Base-by-base conservation (phyloP, 805 yeast genomes). In the Wickerhamomyces silvicola region DNA sequence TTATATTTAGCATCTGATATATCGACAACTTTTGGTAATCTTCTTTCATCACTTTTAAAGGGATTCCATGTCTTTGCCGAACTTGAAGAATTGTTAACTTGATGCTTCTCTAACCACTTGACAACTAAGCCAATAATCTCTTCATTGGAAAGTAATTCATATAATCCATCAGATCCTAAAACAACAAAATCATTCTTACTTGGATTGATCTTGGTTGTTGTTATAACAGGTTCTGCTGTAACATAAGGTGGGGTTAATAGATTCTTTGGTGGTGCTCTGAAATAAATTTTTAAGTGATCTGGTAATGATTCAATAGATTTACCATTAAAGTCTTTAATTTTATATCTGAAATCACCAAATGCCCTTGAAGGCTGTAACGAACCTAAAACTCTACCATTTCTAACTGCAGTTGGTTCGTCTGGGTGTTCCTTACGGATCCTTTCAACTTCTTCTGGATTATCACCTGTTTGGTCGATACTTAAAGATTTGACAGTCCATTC, bases 311-410 rank as follows among this genome's bases (percentile, higher is more conserved):
- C 57, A 10, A 62, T 45, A 0, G 60, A 39, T 32, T 59, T 39
- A 46, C 79, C 53, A 32, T 56, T 59, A n/a, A 64, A 38, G 22
- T 67, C 65, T 20, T 87, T 75, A 67, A 94, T 71, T 54, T 92
- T 92, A 54, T 86, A 92, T 39, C 96, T 72, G 37, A 95, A 94
- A 57, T 92, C 98, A 29, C 98, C 98, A 65, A 92, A 92, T 2
- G 97, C 95, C 49, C 98, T 70, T 0, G 95, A 76, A 10, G 98
- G 98, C 58, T 92, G 97, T 41, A 92, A 69, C 9, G 92, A 77
- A 0, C 98, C 98, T 44, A 92, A 68, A 9, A 92, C 83, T 49
- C 98, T 75, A 5, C 97, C 98, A 40, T 84, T 75, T 42, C 82
- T 69, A 22, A 90, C 72, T 27, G 80, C 94, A 31, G 78, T 76